These are phyloP conservation scores for Periglandula ipomoeae DNA, from an alignment of 2,329 filamentous ascomycete genomes.

Conservation along the genomic window DNA sequence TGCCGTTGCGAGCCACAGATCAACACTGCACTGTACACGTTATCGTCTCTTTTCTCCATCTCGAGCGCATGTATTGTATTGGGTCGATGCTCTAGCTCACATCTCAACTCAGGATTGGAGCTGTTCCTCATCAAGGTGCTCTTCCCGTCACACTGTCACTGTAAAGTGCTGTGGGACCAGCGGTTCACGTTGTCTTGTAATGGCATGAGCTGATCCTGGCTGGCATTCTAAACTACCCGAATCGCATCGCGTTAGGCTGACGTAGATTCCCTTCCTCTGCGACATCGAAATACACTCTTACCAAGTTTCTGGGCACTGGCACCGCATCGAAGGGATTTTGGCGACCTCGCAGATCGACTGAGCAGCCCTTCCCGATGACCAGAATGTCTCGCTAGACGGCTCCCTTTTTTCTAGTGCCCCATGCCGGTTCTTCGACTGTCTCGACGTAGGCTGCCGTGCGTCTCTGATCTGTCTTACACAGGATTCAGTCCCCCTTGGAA, in stretches of 20 bases:
- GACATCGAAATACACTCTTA: neutral
- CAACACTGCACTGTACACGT: too few relatives aligned
- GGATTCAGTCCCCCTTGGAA: neutral
- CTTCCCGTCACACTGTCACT: neutral
- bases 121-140: too few relatives aligned
- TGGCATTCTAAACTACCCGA: neutral
- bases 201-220: neutral
- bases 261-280: neutral
- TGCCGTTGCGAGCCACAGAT: neutral
- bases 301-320: neutral
- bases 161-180: neutral
- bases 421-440: neutral
- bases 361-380: neutral
- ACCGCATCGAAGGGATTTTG: neutral
- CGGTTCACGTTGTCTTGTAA: neutral
- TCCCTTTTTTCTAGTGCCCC: neutral
- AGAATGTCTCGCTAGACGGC: slow-evolving; percentile 4
- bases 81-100: too few relatives aligned
- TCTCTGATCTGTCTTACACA: slow-evolving; percentile 5
- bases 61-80: too few relatives aligned
- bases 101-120: neutral
- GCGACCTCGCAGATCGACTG: neutral
- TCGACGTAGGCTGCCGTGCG: neutral
- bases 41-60: too few relatives aligned
- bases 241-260: neutral